phyloP scores from a whole-genome alignment of 2,329 filamentous ascomycete species.

The Sporothrix humicola region DNA sequence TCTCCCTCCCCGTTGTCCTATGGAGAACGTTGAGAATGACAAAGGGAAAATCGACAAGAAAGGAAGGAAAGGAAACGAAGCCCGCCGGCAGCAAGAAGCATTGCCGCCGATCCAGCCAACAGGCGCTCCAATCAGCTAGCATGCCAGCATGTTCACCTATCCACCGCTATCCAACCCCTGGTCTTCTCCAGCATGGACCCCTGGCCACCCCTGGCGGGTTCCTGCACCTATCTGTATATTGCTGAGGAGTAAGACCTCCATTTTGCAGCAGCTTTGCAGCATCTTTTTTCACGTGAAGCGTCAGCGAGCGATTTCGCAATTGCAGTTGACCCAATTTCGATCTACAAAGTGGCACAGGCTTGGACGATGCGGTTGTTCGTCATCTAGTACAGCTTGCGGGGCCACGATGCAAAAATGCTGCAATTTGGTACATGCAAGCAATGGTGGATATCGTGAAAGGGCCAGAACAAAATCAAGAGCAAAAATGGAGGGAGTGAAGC shows the following conservation, averaged over 20 bases:
- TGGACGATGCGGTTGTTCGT: neutral
- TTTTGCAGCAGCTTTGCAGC: neutral
- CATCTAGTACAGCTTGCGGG: neutral
- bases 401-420: neutral
- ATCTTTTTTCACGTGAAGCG: slow-evolving; percentile 14
- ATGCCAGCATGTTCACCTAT: neutral
- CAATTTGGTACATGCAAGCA: slow-evolving; percentile 3
- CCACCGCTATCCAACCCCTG: slow-evolving; percentile 18
- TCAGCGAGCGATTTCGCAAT: neutral
- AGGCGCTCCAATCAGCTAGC: slow-evolving; percentile 19
- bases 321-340: slow-evolving; percentile 17
- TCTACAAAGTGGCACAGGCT: slow-evolving; percentile 21
- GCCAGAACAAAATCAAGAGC: neutral
- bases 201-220: neutral
- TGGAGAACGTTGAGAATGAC: neutral
- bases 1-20: too few species aligned
- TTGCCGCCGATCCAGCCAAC: neutral
- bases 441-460: neutral
- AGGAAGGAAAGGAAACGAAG: neutral
- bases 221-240: neutral
- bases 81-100: neutral
- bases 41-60: neutral
- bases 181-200: slow-evolving; percentile 17
- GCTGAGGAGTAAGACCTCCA: neutral
- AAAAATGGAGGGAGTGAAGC: neutral